These are phyloP conservation scores for Fraxinus albicans DNA, from an alignment of 305 asterid species.

Conservation along the genomic window DNA sequence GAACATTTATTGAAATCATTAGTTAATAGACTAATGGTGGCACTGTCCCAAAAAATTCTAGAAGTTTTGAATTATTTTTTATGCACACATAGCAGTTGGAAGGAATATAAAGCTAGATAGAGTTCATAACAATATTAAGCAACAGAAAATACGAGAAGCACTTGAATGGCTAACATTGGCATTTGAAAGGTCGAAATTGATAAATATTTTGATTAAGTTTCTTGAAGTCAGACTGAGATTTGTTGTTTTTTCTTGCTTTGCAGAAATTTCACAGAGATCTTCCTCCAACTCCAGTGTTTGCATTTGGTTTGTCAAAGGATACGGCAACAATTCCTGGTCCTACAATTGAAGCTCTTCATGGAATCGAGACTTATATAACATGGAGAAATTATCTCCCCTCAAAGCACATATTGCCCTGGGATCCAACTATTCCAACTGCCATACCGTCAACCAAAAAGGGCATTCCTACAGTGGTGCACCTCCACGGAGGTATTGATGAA, in stretches of 20 bases:
- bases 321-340: conserved; percentile 84
- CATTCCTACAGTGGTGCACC: conserved; percentile 86
- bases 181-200: background rate
- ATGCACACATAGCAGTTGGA: background rate
- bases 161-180: background rate
- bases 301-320: conserved; percentile 55
- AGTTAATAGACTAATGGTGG: background rate
- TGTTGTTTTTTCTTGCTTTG: background rate
- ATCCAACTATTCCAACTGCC: conserved; percentile 81
- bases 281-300: conserved; percentile 64
- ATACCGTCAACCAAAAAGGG: conserved; percentile 44
- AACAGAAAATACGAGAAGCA: background rate
- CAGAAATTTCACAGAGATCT: conserved; percentile 86
- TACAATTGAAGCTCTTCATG: conserved; percentile 74
- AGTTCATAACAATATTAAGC: background rate
- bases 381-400: conserved; percentile 78
- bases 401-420: conserved; percentile 91
- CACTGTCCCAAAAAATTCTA: background rate
- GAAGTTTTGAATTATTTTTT: background rate
- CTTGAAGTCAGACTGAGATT: background rate
- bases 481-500: conserved; percentile 77
- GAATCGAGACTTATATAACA: conserved; percentile 43
- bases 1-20: background rate
- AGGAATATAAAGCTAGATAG: background rate
- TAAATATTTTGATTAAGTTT: background rate